Evolutionary conservation across 495 filamentous ascomycete genomes (phyloP).

Genomic region (Cudoniella acicularis): DNA sequence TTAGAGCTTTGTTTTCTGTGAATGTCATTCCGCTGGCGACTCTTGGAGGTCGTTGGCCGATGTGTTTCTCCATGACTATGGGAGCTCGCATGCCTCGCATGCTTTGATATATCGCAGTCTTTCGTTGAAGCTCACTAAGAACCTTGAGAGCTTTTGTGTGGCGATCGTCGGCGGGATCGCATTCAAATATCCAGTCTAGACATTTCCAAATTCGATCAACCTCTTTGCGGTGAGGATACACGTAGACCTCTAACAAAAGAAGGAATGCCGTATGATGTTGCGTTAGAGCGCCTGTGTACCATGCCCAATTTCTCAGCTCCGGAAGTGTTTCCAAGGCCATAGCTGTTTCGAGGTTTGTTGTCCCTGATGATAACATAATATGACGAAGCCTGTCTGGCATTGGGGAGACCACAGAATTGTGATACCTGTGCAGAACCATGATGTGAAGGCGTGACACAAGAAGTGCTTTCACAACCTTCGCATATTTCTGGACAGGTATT

Average conservation of each 20-base stretch:
- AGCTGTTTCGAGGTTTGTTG: slow-evolving; percentile 54
- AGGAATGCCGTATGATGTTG: slow-evolving; percentile 53
- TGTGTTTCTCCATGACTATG: slow-evolving; percentile 19
- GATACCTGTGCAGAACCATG: slow-evolving; percentile 63
- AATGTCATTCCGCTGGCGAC: not conserved
- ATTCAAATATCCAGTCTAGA: slow-evolving; percentile 65
- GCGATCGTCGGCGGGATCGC: slow-evolving; percentile 14
- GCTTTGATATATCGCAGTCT: slow-evolving; percentile 26
- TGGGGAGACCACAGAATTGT: slow-evolving; percentile 49
- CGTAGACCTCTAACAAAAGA: slow-evolving; percentile 51
- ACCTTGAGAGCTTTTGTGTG: slow-evolving; percentile 20
- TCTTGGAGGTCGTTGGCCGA: slow-evolving; percentile 16
- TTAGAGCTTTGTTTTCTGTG: not conserved
- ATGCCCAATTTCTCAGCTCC: slow-evolving; percentile 47
- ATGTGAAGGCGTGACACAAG: slow-evolving; percentile 59
- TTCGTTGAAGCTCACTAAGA: slow-evolving; percentile 22
- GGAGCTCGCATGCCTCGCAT: slow-evolving; percentile 25
- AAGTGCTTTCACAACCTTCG: slow-evolving; percentile 56
- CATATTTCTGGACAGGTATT: slow-evolving; percentile 55
- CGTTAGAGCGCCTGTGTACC: slow-evolving; percentile 53
- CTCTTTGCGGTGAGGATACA: slow-evolving; percentile 49
- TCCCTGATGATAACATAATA: slow-evolving; percentile 47
- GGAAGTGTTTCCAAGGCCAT: slow-evolving; percentile 55
- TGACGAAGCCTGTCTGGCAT: slow-evolving; percentile 42
- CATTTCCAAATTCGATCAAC: slow-evolving; percentile 64